Base-by-base conservation (phyloP, 495 filamentous ascomycete species). In the Cudoniella acicularis region DNA sequence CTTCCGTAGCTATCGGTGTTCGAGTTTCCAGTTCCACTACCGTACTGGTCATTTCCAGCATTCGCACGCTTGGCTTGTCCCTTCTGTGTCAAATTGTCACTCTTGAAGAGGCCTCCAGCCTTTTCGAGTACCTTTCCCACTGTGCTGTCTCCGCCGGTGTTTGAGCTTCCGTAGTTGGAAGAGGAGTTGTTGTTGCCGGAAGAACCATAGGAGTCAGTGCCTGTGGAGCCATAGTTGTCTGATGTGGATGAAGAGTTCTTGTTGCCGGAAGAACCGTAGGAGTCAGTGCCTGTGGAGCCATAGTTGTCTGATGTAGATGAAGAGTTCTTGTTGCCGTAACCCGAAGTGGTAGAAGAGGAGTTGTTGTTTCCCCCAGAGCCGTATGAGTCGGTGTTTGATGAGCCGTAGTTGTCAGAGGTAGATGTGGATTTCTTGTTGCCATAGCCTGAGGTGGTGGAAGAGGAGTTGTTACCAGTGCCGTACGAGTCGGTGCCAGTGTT, bases 61-160 rank as follows among this genome's bases (percentile, higher is more conserved):
- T 64, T 30, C 54, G 55, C 63, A 16, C 72, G 65, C 52, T 64
- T 62, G 26, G 64, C 53, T 43, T 70, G 69, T 18, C 75, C 70
- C 70, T 74, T 76, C 64, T 70, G 59, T 36, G 57, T 62, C 42
- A 76, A 26, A 11, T 54, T 62, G 11, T 70, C 68, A 51, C 70
- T 75, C 43, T 71, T 62, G 45, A 76, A 56, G 50, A 75, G 51
- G 48, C 64, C 55, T 2, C 76, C 73, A 36, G 66, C 72, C 66
- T 77, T 79, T 62, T 77, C 73, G 69, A 78, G 67, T 10, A 79
- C 11, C 62, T 77, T 77, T 25, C 73, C 76, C 3, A 69, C 52
- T 9, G 64, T 76, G 43, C 69, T 73, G 58, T 78, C 75, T 53
- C 51, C 49, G 11, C 49, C 41, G 22, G 21, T 30, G 48, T 64